Evolutionary conservation across 163 green algal genomes (phyloP).

Genomic region (Prototheca cutis): DNA sequence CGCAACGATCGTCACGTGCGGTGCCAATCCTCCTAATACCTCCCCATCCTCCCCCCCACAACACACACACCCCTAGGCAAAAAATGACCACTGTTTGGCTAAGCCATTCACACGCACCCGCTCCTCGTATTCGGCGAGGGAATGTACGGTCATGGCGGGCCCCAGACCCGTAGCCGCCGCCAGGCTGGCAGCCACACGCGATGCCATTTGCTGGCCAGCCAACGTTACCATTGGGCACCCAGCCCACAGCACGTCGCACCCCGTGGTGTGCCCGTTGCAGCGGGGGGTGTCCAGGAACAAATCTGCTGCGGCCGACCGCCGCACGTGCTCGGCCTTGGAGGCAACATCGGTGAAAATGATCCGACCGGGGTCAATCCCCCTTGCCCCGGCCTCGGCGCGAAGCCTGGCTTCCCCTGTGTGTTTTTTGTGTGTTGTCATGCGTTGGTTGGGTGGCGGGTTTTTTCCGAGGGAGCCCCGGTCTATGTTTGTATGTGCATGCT

Average conservation of each 20-base stretch:
- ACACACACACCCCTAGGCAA: no score
- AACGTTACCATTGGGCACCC: constrained; percentile 81
- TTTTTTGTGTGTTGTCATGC: no score
- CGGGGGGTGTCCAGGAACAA: constrained; percentile 85
- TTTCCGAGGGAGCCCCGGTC: no score
- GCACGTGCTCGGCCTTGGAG: constrained; percentile 72
- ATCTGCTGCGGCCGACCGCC: constrained; percentile 59
- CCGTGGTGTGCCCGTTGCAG: constrained; percentile 87
- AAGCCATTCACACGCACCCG: neutral
- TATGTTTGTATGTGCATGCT: no score
- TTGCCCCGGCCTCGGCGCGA: constrained; percentile 29
- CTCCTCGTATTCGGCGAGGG: constrained; percentile 33
- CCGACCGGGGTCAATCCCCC: constrained; percentile 46
- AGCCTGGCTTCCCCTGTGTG: constrained; percentile 32
- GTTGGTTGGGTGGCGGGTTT: no score
- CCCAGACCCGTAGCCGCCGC: constrained; percentile 56
- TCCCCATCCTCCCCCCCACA: neutral
- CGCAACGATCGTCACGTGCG: neutral
- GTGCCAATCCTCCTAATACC: neutral
- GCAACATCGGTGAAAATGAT: constrained; percentile 89
- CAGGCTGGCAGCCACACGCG: constrained; percentile 67
- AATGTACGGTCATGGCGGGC: constrained; percentile 58
- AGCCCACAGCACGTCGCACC: constrained; percentile 82
- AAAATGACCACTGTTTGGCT: no score
- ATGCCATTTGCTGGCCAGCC: constrained; percentile 75